These are phyloP conservation scores for Neonectria hederae DNA, from an alignment of 2,329 filamentous ascomycete genomes.

Conservation along the genomic window DNA sequence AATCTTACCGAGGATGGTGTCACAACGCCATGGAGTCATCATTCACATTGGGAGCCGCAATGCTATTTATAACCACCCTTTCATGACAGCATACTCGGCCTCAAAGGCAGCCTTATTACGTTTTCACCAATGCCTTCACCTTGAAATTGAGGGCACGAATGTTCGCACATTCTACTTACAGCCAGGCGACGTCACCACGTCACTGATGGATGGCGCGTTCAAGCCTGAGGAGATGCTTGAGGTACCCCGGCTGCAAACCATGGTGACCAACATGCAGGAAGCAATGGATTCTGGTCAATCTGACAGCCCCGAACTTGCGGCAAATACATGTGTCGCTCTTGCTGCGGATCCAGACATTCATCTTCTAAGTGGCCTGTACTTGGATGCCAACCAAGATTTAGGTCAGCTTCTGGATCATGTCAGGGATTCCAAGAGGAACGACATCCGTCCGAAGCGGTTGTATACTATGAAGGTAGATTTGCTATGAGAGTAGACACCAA, in stretches of 20 bases:
- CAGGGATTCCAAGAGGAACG: not conserved
- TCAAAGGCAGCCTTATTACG: slow-evolving; percentile 1
- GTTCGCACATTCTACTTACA: not conserved
- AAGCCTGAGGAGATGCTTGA: not conserved
- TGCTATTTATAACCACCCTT: slow-evolving; percentile 1
- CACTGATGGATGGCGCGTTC: not conserved
- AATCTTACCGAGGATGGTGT: not conserved
- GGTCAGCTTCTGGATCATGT: not conserved
- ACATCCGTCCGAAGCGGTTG: not conserved
- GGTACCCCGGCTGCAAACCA: not conserved
- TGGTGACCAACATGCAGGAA: not conserved
- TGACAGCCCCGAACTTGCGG: not conserved
- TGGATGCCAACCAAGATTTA: not conserved
- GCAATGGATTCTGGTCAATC: not conserved
- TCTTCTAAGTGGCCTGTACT: not conserved
- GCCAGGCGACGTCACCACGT: not conserved
- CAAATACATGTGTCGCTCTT: not conserved
- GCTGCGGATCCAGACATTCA: not conserved
- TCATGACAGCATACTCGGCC: slow-evolving; percentile 5
- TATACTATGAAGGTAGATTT: slow-evolving; percentile 4
- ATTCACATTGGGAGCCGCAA: slow-evolving; percentile 11
- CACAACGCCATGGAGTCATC: not conserved
- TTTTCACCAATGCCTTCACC: slow-evolving; percentile 1
- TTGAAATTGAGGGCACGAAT: not conserved
- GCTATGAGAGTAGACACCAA: not conserved